Conservation (phyloP, 1,284 basidiomycete genomes). For the Papiliotrema laurentii region DNA sequence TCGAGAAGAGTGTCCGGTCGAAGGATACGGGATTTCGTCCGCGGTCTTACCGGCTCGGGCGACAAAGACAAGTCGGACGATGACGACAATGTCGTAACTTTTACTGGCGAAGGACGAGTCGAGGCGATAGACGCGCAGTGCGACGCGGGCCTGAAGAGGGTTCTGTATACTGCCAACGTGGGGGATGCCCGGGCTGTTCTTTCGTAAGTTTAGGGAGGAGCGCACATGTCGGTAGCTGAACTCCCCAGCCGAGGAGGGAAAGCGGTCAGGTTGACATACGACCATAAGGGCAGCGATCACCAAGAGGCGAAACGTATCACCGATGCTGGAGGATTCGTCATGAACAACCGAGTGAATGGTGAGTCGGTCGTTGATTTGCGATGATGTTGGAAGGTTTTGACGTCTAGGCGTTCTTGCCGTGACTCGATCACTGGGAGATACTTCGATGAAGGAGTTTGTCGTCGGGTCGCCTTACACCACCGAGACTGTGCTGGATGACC, state of each 20-base stretch:
- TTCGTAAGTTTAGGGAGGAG: constrained; percentile 25
- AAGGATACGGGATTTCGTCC: constrained; percentile 45
- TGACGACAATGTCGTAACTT: constrained; percentile 23
- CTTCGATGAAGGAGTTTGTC: constrained; percentile 99
- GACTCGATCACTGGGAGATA: constrained; percentile 91
- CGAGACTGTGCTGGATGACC: constrained; percentile 81
- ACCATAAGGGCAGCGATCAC: constrained; percentile 96
- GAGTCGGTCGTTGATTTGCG: no score
- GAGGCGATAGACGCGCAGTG: constrained; percentile 43
- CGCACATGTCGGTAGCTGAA: neutral
- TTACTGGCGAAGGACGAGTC: constrained; percentile 32
- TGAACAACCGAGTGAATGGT: constrained; percentile 96
- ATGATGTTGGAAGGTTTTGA: neutral
- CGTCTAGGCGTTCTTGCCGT: constrained; percentile 81
- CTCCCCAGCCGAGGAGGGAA: constrained; percentile 66
- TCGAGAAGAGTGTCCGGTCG: constrained; percentile 33
- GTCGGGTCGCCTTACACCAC: constrained; percentile 98
- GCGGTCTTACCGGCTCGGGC: constrained; percentile 32
- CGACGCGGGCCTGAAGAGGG: constrained; percentile 55
- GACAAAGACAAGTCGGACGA: constrained; percentile 11
- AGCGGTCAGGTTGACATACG: constrained; percentile 92
- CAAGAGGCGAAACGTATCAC: constrained; percentile 96
- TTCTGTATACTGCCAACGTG: constrained; percentile 94
- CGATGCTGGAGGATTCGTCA: constrained; percentile 96
- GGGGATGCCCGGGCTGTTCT: constrained; percentile 57